Conservation (phyloP, 2,329 filamentous ascomycete genomes). For the Raffaelea deltoideospora region DNA sequence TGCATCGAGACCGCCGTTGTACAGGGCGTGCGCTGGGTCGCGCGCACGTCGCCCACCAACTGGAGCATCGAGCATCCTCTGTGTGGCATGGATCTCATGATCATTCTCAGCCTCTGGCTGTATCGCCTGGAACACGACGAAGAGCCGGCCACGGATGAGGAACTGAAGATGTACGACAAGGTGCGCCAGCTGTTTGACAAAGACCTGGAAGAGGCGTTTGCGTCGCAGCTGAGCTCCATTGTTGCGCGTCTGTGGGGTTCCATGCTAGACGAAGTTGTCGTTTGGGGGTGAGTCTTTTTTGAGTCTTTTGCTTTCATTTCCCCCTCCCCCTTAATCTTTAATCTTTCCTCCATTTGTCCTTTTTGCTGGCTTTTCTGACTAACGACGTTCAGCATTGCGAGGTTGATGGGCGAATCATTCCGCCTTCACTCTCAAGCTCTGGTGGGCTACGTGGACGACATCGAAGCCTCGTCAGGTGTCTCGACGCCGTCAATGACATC, state of each 20-base stretch:
- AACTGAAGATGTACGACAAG: slow-evolving; percentile 83
- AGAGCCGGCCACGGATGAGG: slow-evolving; percentile 72
- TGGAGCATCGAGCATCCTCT: slow-evolving; percentile 98
- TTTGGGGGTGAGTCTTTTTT: slow-evolving; percentile 75
- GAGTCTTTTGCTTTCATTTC: too few species aligned
- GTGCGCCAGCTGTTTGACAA: slow-evolving; percentile 81
- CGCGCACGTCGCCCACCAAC: slow-evolving; percentile 92
- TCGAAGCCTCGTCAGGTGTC: slow-evolving; percentile 52
- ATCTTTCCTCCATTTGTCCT: not conserved
- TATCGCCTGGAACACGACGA: slow-evolving; percentile 99
- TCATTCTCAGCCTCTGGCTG: slow-evolving; percentile 93
- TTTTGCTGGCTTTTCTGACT: slow-evolving; percentile 24
- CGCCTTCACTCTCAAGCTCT: slow-evolving; percentile 91
- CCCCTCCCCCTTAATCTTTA: too few species aligned
- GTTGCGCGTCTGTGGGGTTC: slow-evolving; percentile 93
- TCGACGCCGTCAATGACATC: slow-evolving; percentile 60
- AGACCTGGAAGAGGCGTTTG: slow-evolving; percentile 69
- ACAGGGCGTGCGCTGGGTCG: slow-evolving; percentile 94
- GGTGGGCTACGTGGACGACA: slow-evolving; percentile 82
- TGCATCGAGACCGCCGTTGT: slow-evolving; percentile 92
- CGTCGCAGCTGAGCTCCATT: slow-evolving; percentile 79
- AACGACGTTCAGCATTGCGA: slow-evolving; percentile 61
- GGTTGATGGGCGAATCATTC: slow-evolving; percentile 96
- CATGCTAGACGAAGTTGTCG: slow-evolving; percentile 96
- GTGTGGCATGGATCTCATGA: slow-evolving; percentile 92